These are phyloP conservation scores for Xerocomus brunneocitrinus DNA, from an alignment of 768 basidiomycete species.

Conservation along the genomic window DNA sequence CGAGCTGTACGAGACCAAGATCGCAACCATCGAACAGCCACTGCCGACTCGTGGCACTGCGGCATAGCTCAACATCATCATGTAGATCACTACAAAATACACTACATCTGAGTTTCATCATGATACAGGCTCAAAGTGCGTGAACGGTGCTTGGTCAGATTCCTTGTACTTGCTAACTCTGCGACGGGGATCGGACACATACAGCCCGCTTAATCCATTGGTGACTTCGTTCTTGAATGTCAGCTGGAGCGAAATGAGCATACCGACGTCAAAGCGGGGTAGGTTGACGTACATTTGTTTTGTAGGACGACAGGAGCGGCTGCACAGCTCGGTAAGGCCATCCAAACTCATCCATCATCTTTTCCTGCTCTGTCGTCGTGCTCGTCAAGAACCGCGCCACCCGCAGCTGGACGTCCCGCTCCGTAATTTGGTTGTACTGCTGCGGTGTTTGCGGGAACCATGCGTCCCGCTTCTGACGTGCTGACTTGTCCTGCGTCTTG, in stretches of 20 bases:
- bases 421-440: slow-evolving; percentile 29
- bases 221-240: slow-evolving; percentile 22
- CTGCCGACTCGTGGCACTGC: not conserved
- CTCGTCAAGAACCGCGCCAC: slow-evolving; percentile 43
- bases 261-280: not conserved
- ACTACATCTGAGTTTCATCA: not conserved
- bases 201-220: slow-evolving; percentile 11
- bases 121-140: slow-evolving; percentile 21
- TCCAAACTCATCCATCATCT: slow-evolving; percentile 42
- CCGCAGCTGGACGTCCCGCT: slow-evolving; percentile 45
- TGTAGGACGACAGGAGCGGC: slow-evolving; percentile 39
- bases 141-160: not conserved
- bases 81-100: slow-evolving; percentile 1
- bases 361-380: slow-evolving; percentile 36
- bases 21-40: slow-evolving; percentile 1
- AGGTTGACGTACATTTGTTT: slow-evolving; percentile 36
- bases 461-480: slow-evolving; percentile 25
- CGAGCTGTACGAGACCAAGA: slow-evolving; percentile 3
- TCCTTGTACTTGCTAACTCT: not conserved
- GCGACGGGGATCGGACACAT: slow-evolving; percentile 23
- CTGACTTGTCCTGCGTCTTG: slow-evolving; percentile 15
- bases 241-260: slow-evolving; percentile 5
- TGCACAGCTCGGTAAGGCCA: slow-evolving; percentile 51
- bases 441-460: slow-evolving; percentile 27
- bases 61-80: not conserved